A percentile compares a stretch with the other conserved stretches of the same genome.
Evolutionary conservation across 768 basidiomycete genomes (phyloP).

Genomic region (Termitomyces sp.): DNA sequence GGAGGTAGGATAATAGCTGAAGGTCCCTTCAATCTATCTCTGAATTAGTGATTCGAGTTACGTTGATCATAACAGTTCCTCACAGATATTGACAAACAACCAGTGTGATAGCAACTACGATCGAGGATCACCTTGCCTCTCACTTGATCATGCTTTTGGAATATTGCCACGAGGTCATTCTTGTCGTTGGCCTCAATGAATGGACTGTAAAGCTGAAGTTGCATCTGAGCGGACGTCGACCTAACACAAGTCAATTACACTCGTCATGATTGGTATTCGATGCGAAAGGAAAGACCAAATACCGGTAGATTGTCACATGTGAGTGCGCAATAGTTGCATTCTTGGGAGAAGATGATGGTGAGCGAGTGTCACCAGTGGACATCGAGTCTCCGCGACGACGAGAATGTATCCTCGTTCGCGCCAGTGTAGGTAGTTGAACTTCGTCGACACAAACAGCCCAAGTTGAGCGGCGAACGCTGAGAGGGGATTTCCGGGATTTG

Average conservation of each 20-base stretch:
- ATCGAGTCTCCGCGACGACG: not conserved
- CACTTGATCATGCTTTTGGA: constrained; percentile 57
- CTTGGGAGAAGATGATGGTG: not conserved
- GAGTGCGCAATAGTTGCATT: not conserved
- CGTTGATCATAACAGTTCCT: constrained; percentile 16
- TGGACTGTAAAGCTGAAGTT: constrained; percentile 60
- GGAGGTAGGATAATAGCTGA: constrained; percentile 36
- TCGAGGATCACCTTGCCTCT: constrained; percentile 59
- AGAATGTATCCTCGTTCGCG: too few species aligned
- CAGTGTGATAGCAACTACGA: constrained; percentile 45
- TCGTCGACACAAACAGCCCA: not conserved
- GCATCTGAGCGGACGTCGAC: constrained; percentile 51
- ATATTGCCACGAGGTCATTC: constrained; percentile 46
- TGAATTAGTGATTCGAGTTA: not conserved
- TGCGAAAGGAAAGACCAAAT: not conserved
- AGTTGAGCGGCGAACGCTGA: not conserved
- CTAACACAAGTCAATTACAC: constrained; percentile 25
- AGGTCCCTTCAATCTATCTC: constrained; percentile 59
- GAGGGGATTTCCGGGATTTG: not conserved
- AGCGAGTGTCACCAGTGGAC: too few species aligned
- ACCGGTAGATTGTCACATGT: not conserved
- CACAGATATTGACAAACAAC: constrained; percentile 58
- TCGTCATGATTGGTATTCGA: not conserved
- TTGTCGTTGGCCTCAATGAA: constrained; percentile 39
- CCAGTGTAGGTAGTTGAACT: not conserved